Base-by-base conservation (phyloP, 2,329 filamentous ascomycete genomes). In the Bertia moriformis region DNA sequence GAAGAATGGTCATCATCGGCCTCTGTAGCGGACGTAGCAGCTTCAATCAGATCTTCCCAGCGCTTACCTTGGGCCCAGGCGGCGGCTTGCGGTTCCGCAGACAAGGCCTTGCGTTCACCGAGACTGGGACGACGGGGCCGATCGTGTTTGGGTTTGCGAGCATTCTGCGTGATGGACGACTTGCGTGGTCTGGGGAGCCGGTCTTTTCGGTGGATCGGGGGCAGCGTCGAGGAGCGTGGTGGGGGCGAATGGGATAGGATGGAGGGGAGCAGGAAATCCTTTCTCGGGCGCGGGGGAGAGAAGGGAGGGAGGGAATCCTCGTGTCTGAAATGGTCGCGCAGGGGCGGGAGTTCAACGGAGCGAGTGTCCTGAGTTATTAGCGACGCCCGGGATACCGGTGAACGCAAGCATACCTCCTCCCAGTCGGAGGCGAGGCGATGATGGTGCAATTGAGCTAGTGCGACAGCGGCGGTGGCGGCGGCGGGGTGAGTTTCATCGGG, bases 21-120 rank as follows among this genome's bases (percentile, higher is more conserved):
- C 61, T 93, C 88, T 3, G 86, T 93, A 19, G 88, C 87, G 44
- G 86, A 94, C 20, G 89, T 87, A 40, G 84, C 89, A 39, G 89
- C 89, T 59, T 95, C 88, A 46, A 96, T 93, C 43, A 96, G 69
- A 58, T 96, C 89, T 59, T 94, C 86, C 91, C 89, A 96, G 51
- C 89, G 73, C 62, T 91, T 93, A 46, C 85, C 87, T 60, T 83
- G 83, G 10, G 32, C 32, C 32, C 32, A 35, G 17, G 32, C 32
- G 43, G 83, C 80, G 15, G 74, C 77, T 41, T 80, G 73, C 18
- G 88, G 87, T 58, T 95, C 89, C 32, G 84, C 84, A 14, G 86
- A 93, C 47, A 83, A 73, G 41, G 86, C 84, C 60, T 94, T 93
- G 45, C 84, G 73, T 50, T 85, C 78, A 51, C 65, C 66, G 12